Percentiles rank a stretch among this genome's conserved stretches.
These are phyloP conservation scores for Cladophialophora carrionii DNA, from an alignment of 2,329 filamentous ascomycete species.

Conservation along the genomic window DNA sequence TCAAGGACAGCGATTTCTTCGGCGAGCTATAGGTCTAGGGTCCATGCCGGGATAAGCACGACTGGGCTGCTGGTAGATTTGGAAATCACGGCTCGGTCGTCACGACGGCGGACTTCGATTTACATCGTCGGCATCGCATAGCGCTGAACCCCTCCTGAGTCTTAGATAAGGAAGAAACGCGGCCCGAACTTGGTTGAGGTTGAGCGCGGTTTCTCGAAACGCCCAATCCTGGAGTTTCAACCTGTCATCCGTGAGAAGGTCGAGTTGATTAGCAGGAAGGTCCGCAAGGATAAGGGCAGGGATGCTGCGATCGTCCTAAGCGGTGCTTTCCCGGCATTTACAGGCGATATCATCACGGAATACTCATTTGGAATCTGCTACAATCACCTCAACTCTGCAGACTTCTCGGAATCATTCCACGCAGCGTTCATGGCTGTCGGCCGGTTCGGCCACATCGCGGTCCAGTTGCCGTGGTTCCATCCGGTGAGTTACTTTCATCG, in stretches of 20 bases:
- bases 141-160: conserved; percentile 44
- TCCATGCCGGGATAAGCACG: conserved; percentile 25
- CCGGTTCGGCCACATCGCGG: conserved; percentile 23
- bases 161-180: background rate
- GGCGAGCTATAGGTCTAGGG: conserved; percentile 37
- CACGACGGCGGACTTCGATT: conserved; percentile 42
- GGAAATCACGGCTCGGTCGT: conserved; percentile 30
- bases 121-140: conserved; percentile 46
- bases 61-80: conserved; percentile 13
- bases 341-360: conserved; percentile 52
- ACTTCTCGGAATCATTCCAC: conserved; percentile 28
- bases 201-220: conserved; percentile 46
- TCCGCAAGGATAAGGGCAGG: conserved; percentile 8
- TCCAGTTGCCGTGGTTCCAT: conserved; percentile 28
- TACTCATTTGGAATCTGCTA: conserved; percentile 40
- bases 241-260: conserved; percentile 42
- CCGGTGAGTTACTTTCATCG: conserved; percentile 1
- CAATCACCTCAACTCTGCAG: conserved; percentile 17
- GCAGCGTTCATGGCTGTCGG: conserved; percentile 32
- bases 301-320: conserved; percentile 4
- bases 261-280: conserved; percentile 9
- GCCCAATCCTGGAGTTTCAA: conserved; percentile 44
- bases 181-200: background rate
- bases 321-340: conserved; percentile 46
- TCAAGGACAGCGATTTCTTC: conserved; percentile 28